Percentiles rank a stretch among this genome's conserved stretches.
phyloP scores from a whole-genome alignment of 768 basidiomycete genomes.

The Auricularia heimuer region DNA sequence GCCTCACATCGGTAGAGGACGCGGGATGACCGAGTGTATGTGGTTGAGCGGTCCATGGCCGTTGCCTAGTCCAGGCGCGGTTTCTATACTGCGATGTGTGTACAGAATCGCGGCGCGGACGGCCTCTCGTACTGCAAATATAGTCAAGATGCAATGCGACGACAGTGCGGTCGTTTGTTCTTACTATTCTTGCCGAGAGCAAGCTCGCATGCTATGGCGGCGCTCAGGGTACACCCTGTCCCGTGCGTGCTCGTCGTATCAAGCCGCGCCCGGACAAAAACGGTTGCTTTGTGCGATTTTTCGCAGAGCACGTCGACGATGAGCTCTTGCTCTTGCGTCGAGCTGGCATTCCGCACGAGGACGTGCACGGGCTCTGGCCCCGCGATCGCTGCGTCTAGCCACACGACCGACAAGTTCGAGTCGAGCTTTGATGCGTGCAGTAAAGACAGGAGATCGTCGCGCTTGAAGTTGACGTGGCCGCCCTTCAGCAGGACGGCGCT shows the following conservation, averaged over 20 bases:
- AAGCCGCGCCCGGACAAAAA: constrained; percentile 54
- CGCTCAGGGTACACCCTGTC: constrained; percentile 86
- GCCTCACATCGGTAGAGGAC: constrained; percentile 46
- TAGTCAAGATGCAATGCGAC: not conserved
- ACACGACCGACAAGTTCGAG: not conserved
- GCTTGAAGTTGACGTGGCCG: constrained; percentile 53
- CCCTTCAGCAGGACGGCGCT: constrained; percentile 73
- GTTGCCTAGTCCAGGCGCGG: constrained; percentile 54
- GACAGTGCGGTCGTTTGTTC: constrained; percentile 16
- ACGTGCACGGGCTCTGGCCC: constrained; percentile 2
- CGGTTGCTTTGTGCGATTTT: constrained; percentile 24
- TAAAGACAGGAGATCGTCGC: constrained; percentile 29
- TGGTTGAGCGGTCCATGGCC: constrained; percentile 88
- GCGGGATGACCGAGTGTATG: constrained; percentile 45
- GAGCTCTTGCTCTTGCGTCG: constrained; percentile 17
- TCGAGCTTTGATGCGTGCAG: not conserved
- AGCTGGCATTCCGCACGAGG: not conserved
- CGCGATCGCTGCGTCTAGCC: constrained; percentile 2
- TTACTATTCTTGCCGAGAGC: constrained; percentile 37
- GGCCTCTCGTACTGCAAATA: constrained; percentile 45
- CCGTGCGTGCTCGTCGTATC: constrained; percentile 75
- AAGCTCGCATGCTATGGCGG: constrained; percentile 64
- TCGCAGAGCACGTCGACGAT: constrained; percentile 60
- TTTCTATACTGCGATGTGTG: constrained; percentile 63
- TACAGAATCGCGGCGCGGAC: constrained; percentile 53